These are phyloP conservation scores for Hypoxylon perforatum DNA, from an alignment of 495 filamentous ascomycete species.

Conservation along the genomic window DNA sequence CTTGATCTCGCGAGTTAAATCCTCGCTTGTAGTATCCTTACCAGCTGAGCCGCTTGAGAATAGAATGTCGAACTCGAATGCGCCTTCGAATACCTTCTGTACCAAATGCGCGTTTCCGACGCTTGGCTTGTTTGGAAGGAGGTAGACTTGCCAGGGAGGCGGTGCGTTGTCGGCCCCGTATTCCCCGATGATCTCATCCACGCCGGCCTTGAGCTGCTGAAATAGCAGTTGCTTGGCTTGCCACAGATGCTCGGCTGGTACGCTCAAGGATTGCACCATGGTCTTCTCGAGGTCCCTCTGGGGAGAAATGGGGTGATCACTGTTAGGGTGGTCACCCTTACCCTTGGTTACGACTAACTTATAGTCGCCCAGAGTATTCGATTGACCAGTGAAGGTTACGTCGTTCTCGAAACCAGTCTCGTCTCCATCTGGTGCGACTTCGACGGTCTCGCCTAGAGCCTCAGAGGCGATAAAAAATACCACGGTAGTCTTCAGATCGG, in stretches of 20 bases:
- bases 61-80: slow-evolving; percentile 94
- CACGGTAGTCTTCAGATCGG: slow-evolving; percentile 76
- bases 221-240: slow-evolving; percentile 87
- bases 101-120: slow-evolving; percentile 87
- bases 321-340: slow-evolving; percentile 68
- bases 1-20: slow-evolving; percentile 75
- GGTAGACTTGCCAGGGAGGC: slow-evolving; percentile 88
- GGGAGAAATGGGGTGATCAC: slow-evolving; percentile 69
- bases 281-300: slow-evolving; percentile 77
- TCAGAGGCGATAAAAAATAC: slow-evolving; percentile 86
- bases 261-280: slow-evolving; percentile 74
- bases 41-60: slow-evolving; percentile 84
- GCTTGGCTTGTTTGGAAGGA: slow-evolving; percentile 73
- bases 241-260: slow-evolving; percentile 81
- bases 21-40: slow-evolving; percentile 67
- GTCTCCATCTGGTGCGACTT: slow-evolving; percentile 63
- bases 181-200: slow-evolving; percentile 72
- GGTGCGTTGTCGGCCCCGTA: slow-evolving; percentile 79
- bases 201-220: slow-evolving; percentile 76
- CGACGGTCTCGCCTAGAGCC: slow-evolving; percentile 72
- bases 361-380: slow-evolving; percentile 83
- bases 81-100: slow-evolving; percentile 91
- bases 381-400: slow-evolving; percentile 79
- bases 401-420: slow-evolving; percentile 73
- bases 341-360: slow-evolving; percentile 80